Percentiles rank a stretch among this genome's conserved stretches.
Conservation (phyloP, 345 rosid genomes). For the Bruguiera sexangula region DNA sequence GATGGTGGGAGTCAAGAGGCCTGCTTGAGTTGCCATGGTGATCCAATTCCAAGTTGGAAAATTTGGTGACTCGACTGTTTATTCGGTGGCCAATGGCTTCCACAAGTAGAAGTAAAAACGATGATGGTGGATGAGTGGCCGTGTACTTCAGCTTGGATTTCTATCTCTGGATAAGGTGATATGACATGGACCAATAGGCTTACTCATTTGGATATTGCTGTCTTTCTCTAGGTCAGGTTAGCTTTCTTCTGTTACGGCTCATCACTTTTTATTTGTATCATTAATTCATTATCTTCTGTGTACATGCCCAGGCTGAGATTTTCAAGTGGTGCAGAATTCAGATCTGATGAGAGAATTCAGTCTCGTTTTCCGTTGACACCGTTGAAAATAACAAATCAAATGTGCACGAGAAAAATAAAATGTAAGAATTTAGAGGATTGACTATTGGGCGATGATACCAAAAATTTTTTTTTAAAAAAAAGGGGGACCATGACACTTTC, state of each 20-base stretch:
- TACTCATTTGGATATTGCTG: not conserved
- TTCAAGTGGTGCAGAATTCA: too few relatives aligned
- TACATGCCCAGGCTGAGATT: not conserved
- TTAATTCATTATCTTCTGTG: not conserved
- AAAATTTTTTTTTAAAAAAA: too few relatives aligned
- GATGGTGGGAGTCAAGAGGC: slow-evolving; percentile 50
- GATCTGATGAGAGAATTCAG: too few relatives aligned
- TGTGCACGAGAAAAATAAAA: too few relatives aligned
- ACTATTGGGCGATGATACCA: too few relatives aligned
- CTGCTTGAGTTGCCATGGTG: slow-evolving; percentile 66
- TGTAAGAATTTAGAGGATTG: too few relatives aligned
- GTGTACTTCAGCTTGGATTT: not conserved
- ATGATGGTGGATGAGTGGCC: not conserved
- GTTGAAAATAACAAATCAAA: too few relatives aligned
- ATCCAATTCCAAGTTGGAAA: not conserved
- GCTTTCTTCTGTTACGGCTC: not conserved
- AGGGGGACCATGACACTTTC: too few relatives aligned
- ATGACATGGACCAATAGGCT: slow-evolving; percentile 2
- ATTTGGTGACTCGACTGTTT: not conserved
- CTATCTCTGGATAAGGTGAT: slow-evolving; percentile 6
- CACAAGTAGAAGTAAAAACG: too few relatives aligned
- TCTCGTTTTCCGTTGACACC: too few relatives aligned
- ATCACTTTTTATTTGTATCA: not conserved
- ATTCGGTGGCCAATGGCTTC: not conserved
- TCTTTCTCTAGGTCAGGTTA: not conserved